These are phyloP conservation scores for Acer saccharum DNA, from an alignment of 345 rosid genomes.

Conservation along the genomic window DNA sequence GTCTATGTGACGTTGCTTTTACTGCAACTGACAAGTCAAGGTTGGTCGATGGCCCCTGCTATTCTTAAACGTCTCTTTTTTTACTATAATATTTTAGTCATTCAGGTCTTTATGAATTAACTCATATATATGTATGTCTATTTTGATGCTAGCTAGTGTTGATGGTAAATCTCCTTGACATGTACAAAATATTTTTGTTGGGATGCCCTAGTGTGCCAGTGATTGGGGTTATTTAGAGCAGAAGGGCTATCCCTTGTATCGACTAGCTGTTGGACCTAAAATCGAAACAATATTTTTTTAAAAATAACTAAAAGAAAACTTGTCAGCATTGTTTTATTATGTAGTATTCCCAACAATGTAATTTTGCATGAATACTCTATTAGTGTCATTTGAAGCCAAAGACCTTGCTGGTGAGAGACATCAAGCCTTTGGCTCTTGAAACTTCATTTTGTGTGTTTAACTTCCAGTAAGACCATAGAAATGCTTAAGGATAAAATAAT, in stretches of 20 bases:
- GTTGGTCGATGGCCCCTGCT: conserved; percentile 33
- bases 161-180: not conserved
- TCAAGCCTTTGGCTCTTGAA: not conserved
- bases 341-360: not conserved
- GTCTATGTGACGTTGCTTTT: conserved; percentile 75
- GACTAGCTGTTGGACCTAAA: not conserved
- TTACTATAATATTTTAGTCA: not conserved
- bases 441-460: not conserved
- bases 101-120: conserved; percentile 6
- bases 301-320: not conserved
- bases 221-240: not conserved
- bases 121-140: not conserved
- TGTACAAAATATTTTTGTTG: not conserved
- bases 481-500: not conserved
- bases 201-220: not conserved
- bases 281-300: not conserved
- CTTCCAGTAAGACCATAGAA: not conserved
- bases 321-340: not conserved
- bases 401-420: not conserved
- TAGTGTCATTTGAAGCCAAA: not conserved
- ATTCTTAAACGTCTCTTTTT: not conserved
- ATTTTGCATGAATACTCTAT: not conserved
- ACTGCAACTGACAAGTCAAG: conserved; percentile 55
- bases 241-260: not conserved
- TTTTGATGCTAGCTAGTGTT: not conserved